Base-by-base conservation (phyloP, 2,329 filamentous ascomycete species). In the Neopestalotiopsis sp. region DNA sequence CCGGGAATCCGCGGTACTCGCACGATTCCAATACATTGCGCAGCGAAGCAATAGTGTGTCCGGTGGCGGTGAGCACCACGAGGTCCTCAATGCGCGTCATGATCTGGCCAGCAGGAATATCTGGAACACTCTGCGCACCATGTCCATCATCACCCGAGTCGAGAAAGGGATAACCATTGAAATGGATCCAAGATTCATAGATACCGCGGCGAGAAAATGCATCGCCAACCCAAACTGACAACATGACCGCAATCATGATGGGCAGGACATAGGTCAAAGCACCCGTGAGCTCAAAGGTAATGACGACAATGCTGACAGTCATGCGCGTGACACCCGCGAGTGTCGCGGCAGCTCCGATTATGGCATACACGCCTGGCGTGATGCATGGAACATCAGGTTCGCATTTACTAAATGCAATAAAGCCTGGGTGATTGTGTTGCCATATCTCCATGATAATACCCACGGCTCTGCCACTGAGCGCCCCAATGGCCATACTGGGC, bases 181-280 rank as follows among this genome's bases (percentile, higher is more conserved):
- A 91, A 74, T 94, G 92, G 77, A 99, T 99, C 96, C 96, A 99
- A 67, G 92, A 92, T 79, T 99, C 96, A 83, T 99, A 99, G 80
- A 99, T 98, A 72, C 96, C 94, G 64, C 92, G 90, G 68, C 94
- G 93, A 32, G 94, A 94, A 79, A 99, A 95, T 64, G 94, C 95
- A 80, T 99, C 96, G 76, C 95, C 96, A 32, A 97, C 94, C 96
- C 96, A 99, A 83, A 99, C 99, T 71, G 93, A 93, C 59, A 98
- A 87, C 95, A 99, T 97, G 77, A 99, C 96, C 58, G 95, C 94
- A 72, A 99, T 93, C 96, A 99, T 99, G 80, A 98, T 99, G 67
- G 96, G 96, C 7, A 99, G 89, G 63, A 99, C 95, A 78, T 98
- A 98, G 0, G 94, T 97, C 34, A 99, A 87, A 1, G 96, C 96